Evolutionary conservation across 345 rosid species (phyloP), one percentile per base, ranked within the genome.

Genomic region (Eucalyptus guilfoylei): DNA sequence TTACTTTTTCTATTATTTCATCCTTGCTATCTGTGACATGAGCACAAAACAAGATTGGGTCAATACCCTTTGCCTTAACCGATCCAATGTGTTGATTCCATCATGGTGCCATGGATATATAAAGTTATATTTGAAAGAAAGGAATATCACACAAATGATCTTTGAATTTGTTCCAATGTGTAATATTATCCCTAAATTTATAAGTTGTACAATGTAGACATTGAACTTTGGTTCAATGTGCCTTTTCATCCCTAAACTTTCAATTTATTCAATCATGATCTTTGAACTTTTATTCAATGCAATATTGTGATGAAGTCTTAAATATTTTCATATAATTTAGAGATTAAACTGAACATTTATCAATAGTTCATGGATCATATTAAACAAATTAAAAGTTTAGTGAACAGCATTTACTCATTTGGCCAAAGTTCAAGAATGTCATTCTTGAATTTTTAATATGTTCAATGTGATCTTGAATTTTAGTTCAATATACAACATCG

Each of bases 401-500:
- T 1, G 4, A 28, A 28, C 69, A 30, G 1, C 69, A 28, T 60
- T 60, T 1, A 60, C 69, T 60, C 62, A 55, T 28, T 60, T 13
- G 69, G 32, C 4, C 9, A 62, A 12, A 28, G 34, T 13, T 62
- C 9, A 62, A 55, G 30, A 23, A 28, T 30, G 34, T 13, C 32
- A 14, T 62, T 14, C 34, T 3, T 6, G 7, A 30, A 28, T 3
- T 60, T 60, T 60, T 60, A 60, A 60, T 60, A 28, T 60, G 2
- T 28, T 60, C 32, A 6, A 60, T 60, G 32, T 3, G 32, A 60
- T 60, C 32, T 11, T 60, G 8, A 60, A 60, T 8, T 62, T 30
- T 62, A 13, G 3, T 62, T 62, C 19, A 64, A 64, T 64, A 4
- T 14, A 3, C 1, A 64, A n/a, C 0, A 0, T 64, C 3, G 1